Conservation (phyloP, 441 rosid species). For the Populus trichocarpa region DNA sequence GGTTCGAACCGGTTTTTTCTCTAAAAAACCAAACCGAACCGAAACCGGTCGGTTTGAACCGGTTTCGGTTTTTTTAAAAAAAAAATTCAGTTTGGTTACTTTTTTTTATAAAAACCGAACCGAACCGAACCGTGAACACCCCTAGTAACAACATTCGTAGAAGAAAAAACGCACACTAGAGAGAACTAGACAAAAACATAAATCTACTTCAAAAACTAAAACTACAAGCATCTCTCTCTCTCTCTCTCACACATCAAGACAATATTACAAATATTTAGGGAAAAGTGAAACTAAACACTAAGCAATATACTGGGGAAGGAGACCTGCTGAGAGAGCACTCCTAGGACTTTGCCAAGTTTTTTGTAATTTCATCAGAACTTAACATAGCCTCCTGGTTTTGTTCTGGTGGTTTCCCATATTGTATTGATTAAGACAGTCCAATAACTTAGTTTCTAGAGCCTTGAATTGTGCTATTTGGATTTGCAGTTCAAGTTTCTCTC, state of each 20-base stretch:
- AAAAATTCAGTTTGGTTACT: too few species aligned
- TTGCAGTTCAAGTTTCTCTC: slow-evolving; percentile 41
- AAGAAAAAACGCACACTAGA: neutral
- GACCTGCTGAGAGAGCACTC: neutral
- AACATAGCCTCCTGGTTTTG: slow-evolving; percentile 26
- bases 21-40: too few species aligned
- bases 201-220: neutral
- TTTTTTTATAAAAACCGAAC: too few species aligned
- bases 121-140: too few species aligned
- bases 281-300: too few species aligned
- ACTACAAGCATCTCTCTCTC: neutral
- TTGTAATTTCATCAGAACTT: neutral
- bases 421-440: slow-evolving; percentile 40
- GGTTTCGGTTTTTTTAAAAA: too few species aligned
- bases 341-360: too few species aligned
- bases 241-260: too few species aligned
- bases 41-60: too few species aligned
- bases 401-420: slow-evolving; percentile 15
- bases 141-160: neutral
- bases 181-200: neutral
- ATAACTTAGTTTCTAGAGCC: slow-evolving; percentile 36
- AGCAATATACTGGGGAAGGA: too few species aligned
- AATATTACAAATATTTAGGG: too few species aligned
- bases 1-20: too few species aligned
- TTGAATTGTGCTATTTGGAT: slow-evolving; percentile 39